phyloP scores from a whole-genome alignment of 108 stramenopile genomes.

The Epithemia pelagica region DNA sequence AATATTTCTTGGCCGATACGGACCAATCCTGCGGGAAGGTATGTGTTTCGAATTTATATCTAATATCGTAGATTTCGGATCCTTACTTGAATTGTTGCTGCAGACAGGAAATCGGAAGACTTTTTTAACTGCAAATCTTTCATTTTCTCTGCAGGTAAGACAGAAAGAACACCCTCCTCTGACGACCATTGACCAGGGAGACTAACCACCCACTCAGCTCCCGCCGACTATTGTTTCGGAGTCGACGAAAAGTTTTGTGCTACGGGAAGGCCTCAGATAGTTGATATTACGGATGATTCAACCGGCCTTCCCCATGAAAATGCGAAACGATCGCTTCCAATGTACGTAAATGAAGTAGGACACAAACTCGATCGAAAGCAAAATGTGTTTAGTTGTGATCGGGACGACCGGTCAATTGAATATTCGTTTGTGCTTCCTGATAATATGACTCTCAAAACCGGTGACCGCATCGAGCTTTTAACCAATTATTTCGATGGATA shows the following conservation, averaged over 20 bases:
- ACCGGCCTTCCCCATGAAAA: constrained; percentile 56
- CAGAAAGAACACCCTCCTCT: constrained; percentile 7
- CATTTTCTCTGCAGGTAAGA: neutral
- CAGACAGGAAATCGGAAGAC: neutral
- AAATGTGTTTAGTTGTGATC: constrained; percentile 35
- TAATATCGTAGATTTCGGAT: no score
- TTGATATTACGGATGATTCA: constrained; percentile 72
- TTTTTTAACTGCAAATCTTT: constrained; percentile 1
- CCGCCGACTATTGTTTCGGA: constrained; percentile 37
- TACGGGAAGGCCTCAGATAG: constrained; percentile 12
- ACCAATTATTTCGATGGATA: constrained; percentile 56
- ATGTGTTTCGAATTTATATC: no score
- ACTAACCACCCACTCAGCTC: constrained; percentile 19
- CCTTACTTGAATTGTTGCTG: neutral
- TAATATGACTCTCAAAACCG: constrained; percentile 29
- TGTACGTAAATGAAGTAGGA: constrained; percentile 81
- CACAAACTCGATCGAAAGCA: constrained; percentile 28
- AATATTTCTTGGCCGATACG: constrained; percentile 62
- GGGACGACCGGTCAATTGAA: constrained; percentile 33
- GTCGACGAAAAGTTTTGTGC: constrained; percentile 17
- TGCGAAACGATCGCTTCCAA: constrained; percentile 39
- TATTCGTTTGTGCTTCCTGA: constrained; percentile 29
- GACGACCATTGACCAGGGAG: constrained; percentile 54
- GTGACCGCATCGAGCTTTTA: constrained; percentile 58
- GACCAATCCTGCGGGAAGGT: constrained; percentile 35